Base-by-base conservation (phyloP, 345 rosid genomes). In the Noccaea bulbosa region DNA sequence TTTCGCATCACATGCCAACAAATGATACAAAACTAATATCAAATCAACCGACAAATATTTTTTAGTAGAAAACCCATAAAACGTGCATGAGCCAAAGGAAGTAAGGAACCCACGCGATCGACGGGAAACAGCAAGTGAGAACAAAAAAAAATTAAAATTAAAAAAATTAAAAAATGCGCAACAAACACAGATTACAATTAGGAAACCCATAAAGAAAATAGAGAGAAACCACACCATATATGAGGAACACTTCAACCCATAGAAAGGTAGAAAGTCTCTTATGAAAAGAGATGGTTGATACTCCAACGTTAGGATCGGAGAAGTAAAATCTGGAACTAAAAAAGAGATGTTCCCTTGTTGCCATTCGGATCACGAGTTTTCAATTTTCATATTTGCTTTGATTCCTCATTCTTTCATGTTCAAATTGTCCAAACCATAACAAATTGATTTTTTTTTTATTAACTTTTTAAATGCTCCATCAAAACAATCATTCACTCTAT, bases 81-180 rank as follows among this genome's bases (percentile, higher is more conserved):
- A 50, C 62, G 55, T 66, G 77, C 72, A 57, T 74, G 72, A 14
- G 14, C 54, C 5, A 9, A 57, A 57, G 39, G 20, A 17, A 17
- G 20, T 17, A 17, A 17, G 20, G 52, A 63, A 49, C 32, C 62
- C 66, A 37, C 57, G 55, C 30, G 53, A 62, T 71, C 20, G 22
- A 63, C 41, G 52, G 7, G n/a, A 30, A 65, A 52, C 8, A 41
- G 47, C 37, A 50, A 60, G 53, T 34, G 48, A 55, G 65, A 38
- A 22, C 17, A 46, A 15, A 46, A 7, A 10, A 34, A 41, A 27
- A 24, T 43, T 12, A 15, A 38, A 14, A 24, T n/a, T 11, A 11
- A 22, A 54, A 8, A 41, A 11, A 65, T n/a, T n/a, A n/a, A n/a
- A n/a, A n/a, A 38, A 65, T 20, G 38, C 37, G 37, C 9, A 49